Evolutionary conservation across 2,329 filamentous ascomycete species (phyloP).

Genomic region (Aspergillus luchuensis): DNA sequence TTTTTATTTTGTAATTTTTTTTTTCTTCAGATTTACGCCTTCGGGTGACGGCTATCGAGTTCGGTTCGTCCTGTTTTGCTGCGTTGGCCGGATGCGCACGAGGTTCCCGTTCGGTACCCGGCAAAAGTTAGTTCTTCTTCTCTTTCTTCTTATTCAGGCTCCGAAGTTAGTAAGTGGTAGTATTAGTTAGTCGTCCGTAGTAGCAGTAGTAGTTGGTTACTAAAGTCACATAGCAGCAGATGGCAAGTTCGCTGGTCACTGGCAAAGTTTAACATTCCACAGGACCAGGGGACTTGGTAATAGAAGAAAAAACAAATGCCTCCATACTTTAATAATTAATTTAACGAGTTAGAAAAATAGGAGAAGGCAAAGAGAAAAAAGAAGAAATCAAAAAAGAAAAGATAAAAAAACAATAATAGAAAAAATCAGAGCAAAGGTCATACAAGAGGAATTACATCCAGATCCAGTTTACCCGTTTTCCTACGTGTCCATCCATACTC

Average conservation of each 20-base stretch:
- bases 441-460: constrained; percentile 2
- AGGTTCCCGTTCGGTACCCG: constrained; percentile 6
- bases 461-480: neutral
- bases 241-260: neutral
- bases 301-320: neutral
- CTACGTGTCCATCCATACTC: constrained; percentile 4
- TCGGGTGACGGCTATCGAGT: neutral
- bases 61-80: neutral
- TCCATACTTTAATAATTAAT: neutral
- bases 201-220: too few relatives aligned
- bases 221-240: neutral
- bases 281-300: neutral
- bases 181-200: too few relatives aligned
- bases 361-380: neutral
- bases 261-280: constrained; percentile 2
- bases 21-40: neutral
- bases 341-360: neutral
- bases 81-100: constrained; percentile 12
- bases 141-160: too few relatives aligned
- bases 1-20: too few relatives aligned
- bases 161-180: too few relatives aligned
- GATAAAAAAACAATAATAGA: neutral
- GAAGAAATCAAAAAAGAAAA: neutral
- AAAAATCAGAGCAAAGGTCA: neutral
- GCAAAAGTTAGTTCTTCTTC: neutral